These are phyloP conservation scores for Parachaetomium inaequale DNA, from an alignment of 495 filamentous ascomycete species.

Conservation along the genomic window DNA sequence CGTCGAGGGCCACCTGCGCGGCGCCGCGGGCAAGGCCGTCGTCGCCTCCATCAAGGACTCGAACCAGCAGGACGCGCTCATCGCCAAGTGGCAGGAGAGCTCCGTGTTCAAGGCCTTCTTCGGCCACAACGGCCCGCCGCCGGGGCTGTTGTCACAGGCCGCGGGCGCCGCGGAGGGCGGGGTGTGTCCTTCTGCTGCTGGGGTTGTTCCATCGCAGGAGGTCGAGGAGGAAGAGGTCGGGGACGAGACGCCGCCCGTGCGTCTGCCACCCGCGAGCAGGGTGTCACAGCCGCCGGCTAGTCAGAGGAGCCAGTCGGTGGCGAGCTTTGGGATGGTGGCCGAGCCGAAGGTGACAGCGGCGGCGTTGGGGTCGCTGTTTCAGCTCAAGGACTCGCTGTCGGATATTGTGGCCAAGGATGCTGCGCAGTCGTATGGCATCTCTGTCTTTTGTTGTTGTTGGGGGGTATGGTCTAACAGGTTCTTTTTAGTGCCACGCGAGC, in stretches of 20 bases:
- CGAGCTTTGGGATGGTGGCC: constrained; percentile 1
- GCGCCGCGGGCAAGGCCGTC: constrained; percentile 25
- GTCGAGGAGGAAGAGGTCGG: constrained; percentile 16
- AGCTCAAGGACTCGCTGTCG: constrained; percentile 26
- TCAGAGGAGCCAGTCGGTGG: constrained; percentile 15
- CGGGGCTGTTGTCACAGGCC: neutral
- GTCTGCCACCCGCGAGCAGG: constrained; percentile 21
- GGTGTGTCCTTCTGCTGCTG: neutral
- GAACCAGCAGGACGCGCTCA: constrained; percentile 34
- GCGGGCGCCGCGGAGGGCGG: neutral
- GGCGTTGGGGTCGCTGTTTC: constrained; percentile 3
- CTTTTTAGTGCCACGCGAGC: constrained; percentile 26
- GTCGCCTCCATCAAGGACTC: constrained; percentile 34
- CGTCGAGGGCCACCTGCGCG: constrained; percentile 34
- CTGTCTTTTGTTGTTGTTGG: neutral
- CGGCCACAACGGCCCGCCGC: constrained; percentile 28
- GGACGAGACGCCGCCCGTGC: constrained; percentile 14
- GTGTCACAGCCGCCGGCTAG: constrained; percentile 7
- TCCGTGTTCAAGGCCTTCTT: constrained; percentile 37
- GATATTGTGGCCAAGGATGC: constrained; percentile 39
- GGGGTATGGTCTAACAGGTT: neutral
- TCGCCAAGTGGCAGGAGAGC: constrained; percentile 34
- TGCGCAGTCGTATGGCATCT: constrained; percentile 27
- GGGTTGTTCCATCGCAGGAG: constrained; percentile 8
- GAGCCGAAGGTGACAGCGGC: neutral